phyloP scores from a whole-genome alignment of 176 grass and related monocot genomes.

The Raddia guianensis region DNA sequence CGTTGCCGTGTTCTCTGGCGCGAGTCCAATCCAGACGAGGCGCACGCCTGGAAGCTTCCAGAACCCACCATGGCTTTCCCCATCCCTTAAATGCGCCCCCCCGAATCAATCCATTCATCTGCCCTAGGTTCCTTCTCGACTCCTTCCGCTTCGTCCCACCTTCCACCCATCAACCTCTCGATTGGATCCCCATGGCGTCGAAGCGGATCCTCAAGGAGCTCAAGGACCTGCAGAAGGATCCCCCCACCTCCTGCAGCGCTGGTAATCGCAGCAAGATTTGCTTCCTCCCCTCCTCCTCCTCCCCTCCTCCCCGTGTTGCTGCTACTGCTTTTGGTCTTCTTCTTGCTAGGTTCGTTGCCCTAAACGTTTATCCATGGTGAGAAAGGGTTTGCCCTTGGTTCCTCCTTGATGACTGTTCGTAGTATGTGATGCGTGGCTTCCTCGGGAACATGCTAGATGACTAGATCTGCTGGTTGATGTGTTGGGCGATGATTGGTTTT shows the following conservation, averaged over 20 bases:
- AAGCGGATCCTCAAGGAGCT: slow-evolving; percentile 73
- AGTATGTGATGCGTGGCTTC: not conserved
- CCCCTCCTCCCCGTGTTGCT: not conserved
- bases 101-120: not conserved
- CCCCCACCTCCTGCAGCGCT: slow-evolving; percentile 61
- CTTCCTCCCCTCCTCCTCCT: not conserved
- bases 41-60: slow-evolving; percentile 31
- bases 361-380: not conserved
- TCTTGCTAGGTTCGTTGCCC: not conserved
- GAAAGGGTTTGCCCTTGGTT: not conserved
- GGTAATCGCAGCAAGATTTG: slow-evolving; percentile 20
- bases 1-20: not conserved
- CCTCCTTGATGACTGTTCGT: not conserved
- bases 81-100: not conserved
- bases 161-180: not conserved
- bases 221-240: slow-evolving; percentile 65
- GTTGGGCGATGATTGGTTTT: not conserved
- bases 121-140: too few species aligned
- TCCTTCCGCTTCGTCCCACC: not conserved
- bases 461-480: not conserved
- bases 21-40: not conserved
- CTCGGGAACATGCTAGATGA: not conserved
- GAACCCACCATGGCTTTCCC: not conserved
- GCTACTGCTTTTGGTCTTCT: not conserved
- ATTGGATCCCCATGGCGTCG: slow-evolving; percentile 47